Base-by-base conservation (phyloP, 2,329 filamentous ascomycete species). In the Penicillium occitanis region DNA sequence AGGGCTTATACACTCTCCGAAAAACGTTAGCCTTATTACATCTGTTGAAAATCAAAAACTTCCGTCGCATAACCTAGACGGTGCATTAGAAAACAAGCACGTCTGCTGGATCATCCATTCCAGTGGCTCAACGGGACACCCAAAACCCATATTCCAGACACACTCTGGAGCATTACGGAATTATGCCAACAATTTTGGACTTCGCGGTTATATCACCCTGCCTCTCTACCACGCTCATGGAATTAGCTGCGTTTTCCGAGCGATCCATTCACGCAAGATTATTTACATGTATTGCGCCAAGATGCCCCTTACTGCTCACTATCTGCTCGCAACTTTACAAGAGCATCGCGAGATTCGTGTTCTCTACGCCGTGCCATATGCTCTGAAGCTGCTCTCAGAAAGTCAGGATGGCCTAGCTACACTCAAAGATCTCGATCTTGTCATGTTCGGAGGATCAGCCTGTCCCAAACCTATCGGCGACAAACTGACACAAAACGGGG, bases 71-170 rank as follows among this genome's bases (percentile, higher is more conserved):
- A n/a, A 57, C n/a, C 30, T 57, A 30, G 70, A 70, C 40, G 70
- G 71, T 61, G 70, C 14, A 70, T 70, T 46, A 62, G 53, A 57
- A 35, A 57, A 33, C 28, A 33, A 33, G 11, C 53, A 37, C 2
- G 28, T 70, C 30, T 71, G 69, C 46, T 62, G 73, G 48, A 22
- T 71, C 2, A 67, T 72, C 8, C 68, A 35, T 33, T 73, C 72
- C 13, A 69, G 68, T 10, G 66, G 71, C 10, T 65, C 68, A 4
- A 71, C 69, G 25, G 65, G 73, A 5, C 68, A 73, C 22, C 65
- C 65, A 10, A 66, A 72, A 25, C 66, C 68, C 17, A 68, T 63
- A 14, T 70, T 70, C 37, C 65, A 69, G 3, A 33, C 46, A 2
- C 48, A 63, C 48, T 48, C 50, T 25, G 46, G 50, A 17, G 50